These are phyloP conservation scores for Actinidia arguta DNA, from an alignment of 179 eudicot species.

Conservation along the genomic window DNA sequence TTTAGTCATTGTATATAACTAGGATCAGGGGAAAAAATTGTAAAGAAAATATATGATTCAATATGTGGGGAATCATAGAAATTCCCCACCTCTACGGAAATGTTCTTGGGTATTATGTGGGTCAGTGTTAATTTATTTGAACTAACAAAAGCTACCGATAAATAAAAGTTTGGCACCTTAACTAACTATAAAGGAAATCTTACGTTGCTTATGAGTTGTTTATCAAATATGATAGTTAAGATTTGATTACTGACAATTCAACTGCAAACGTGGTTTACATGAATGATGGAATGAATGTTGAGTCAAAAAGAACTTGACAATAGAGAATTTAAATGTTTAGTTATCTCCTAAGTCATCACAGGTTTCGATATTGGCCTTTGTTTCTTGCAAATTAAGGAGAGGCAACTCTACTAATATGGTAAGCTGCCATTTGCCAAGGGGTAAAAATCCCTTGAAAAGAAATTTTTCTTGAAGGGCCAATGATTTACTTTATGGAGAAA, in stretches of 20 bases:
- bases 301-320: neutral
- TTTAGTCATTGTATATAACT: neutral
- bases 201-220: neutral
- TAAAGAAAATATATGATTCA: neutral
- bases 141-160: neutral
- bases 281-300: neutral
- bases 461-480: too few relatives aligned
- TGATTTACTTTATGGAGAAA: neutral
- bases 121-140: neutral
- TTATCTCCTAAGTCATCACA: neutral
- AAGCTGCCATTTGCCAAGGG: neutral
- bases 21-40: neutral
- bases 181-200: neutral
- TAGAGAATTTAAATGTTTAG: neutral
- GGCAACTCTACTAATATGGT: neutral
- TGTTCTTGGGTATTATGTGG: neutral
- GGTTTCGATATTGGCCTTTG: neutral
- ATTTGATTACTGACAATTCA: neutral
- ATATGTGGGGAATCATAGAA: neutral
- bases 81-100: neutral
- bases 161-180: neutral
- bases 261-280: neutral
- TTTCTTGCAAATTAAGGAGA: neutral
- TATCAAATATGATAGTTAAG: neutral
- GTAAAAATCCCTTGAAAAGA: neutral